phyloP scores from a whole-genome alignment of 306 rosid genomes.

The Cicer yamashitae region DNA sequence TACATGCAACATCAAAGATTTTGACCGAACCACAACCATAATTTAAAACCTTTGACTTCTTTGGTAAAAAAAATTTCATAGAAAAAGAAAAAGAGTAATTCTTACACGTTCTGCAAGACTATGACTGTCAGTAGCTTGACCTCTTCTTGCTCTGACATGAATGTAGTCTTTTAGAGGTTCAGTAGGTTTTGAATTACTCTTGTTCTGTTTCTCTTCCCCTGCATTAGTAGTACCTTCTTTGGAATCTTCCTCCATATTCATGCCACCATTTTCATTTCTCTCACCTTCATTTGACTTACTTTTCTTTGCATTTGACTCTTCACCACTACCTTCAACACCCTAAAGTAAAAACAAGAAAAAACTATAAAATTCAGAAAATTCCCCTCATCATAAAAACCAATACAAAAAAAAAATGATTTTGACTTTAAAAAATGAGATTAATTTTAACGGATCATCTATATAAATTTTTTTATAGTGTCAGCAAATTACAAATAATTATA shows the following conservation, averaged over 20 bases:
- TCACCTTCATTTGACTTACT: constrained; percentile 59
- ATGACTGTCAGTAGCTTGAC: constrained; percentile 99
- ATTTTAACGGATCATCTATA: too few relatives aligned
- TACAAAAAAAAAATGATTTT: constrained; percentile 1
- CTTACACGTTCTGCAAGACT: constrained; percentile 98
- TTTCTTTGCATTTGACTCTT: constrained; percentile 61
- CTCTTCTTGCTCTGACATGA: constrained; percentile 98
- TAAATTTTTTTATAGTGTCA: too few relatives aligned
- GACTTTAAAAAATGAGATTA: background rate
- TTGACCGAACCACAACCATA: too few relatives aligned
- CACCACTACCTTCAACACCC: constrained; percentile 61
- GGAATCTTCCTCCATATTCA: constrained; percentile 69
- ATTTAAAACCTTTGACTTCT: too few relatives aligned
- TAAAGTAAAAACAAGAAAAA: constrained; percentile 29
- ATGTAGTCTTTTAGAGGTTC: constrained; percentile 92
- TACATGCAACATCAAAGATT: background rate
- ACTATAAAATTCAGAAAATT: constrained; percentile 15
- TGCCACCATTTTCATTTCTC: constrained; percentile 48
- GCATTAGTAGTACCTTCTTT: constrained; percentile 45
- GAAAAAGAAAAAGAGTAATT: constrained; percentile 15
- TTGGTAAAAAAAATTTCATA: too few relatives aligned
- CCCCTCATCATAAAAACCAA: background rate
- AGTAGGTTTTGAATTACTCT: constrained; percentile 64
- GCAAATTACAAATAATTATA: too few relatives aligned
- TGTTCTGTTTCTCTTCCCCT: constrained; percentile 62